Evolutionary conservation across 164 flowering plant species (phyloP).

Genomic region (Chloranthus sessilifolius): DNA sequence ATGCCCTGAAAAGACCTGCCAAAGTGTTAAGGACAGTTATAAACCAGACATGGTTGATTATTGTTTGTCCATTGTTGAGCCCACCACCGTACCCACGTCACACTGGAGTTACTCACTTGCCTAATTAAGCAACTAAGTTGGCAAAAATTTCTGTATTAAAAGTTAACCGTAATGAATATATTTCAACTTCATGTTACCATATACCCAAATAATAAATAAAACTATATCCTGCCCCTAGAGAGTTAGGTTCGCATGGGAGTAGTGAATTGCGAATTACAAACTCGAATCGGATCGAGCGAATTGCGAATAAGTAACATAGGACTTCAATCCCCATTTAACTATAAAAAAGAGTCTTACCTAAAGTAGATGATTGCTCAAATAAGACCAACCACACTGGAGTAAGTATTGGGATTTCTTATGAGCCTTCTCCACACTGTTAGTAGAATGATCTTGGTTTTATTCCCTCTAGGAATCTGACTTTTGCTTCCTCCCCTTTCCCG

Average conservation of each 20-base stretch:
- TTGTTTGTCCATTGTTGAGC: not conserved
- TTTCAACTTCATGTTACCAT: too few species aligned
- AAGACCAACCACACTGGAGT: conserved; percentile 58
- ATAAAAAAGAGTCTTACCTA: conserved; percentile 30
- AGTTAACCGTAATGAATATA: too few species aligned
- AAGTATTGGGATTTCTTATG: conserved; percentile 68
- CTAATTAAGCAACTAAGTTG: not conserved
- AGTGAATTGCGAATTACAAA: too few species aligned
- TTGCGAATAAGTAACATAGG: too few species aligned
- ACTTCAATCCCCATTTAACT: not conserved
- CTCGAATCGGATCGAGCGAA: too few species aligned
- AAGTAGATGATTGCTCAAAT: conserved; percentile 65
- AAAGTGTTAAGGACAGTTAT: conserved; percentile 5
- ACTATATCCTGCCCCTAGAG: too few species aligned
- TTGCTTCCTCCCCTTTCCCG: conserved; percentile 22
- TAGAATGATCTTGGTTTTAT: conserved; percentile 32
- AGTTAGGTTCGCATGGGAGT: too few species aligned
- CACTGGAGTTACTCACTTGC: conserved; percentile 57
- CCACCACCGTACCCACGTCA: not conserved
- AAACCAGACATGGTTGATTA: not conserved
- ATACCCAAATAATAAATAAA: too few species aligned
- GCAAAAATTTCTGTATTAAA: too few species aligned
- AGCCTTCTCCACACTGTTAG: conserved; percentile 60
- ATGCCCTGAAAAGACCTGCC: conserved; percentile 81
- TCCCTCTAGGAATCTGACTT: conserved; percentile 22